Percentiles rank a stretch among this genome's conserved stretches.
phyloP scores from a whole-genome alignment of 169 alveolate genomes.

The Cryptosporidium tyzzeri region DNA sequence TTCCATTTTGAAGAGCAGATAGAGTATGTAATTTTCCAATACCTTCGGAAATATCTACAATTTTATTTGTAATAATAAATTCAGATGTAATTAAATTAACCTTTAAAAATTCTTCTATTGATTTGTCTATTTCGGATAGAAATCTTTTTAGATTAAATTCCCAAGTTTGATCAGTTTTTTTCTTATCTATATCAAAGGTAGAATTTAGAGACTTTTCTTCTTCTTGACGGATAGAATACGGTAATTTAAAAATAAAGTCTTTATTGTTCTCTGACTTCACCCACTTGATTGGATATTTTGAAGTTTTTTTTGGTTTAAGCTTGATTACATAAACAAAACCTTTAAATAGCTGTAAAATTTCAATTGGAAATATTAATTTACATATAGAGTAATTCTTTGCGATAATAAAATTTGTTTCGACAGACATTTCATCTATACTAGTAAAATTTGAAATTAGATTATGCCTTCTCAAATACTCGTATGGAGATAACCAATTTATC shows the following conservation, averaged over 20 bases:
- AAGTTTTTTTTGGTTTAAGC: background rate
- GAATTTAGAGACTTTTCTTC: background rate
- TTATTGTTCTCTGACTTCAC: constrained; percentile 29
- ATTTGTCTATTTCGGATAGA: background rate
- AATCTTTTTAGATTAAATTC: constrained; percentile 2
- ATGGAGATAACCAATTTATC: constrained; percentile 51
- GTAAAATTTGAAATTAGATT: background rate
- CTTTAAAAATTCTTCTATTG: constrained; percentile 10
- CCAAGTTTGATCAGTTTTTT: background rate
- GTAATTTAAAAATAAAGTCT: constrained; percentile 26
- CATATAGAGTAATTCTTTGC: constrained; percentile 27
- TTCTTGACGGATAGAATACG: background rate
- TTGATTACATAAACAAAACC: constrained; percentile 64
- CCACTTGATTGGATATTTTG: constrained; percentile 18
- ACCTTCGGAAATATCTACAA: constrained; percentile 29
- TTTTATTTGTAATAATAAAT: constrained; percentile 10
- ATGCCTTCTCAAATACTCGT: background rate
- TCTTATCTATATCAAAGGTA: background rate
- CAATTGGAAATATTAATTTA: constrained; percentile 13
- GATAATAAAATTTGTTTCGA: constrained; percentile 16
- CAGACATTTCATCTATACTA: constrained; percentile 5
- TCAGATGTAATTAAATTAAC: constrained; percentile 9
- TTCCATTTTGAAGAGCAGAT: background rate
- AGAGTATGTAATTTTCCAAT: constrained; percentile 13
- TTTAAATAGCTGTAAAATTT: constrained; percentile 7